Base-by-base conservation (phyloP, 2,329 filamentous ascomycete genomes). In the Dothideomycetidae sp. region DNA sequence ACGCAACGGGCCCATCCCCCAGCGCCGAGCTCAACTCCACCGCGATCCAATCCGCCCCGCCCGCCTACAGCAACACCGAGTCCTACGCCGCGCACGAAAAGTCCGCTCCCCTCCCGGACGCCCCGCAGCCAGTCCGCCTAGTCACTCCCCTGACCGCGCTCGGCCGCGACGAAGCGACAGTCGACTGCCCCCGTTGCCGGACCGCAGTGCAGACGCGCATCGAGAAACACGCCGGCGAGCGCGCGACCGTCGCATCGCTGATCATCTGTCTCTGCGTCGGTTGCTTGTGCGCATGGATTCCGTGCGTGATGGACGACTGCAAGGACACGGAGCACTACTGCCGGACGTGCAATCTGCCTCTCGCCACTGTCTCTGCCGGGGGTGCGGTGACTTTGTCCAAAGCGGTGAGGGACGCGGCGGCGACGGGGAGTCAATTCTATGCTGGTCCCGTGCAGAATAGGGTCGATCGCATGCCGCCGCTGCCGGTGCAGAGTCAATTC, bases 251-350 rank as follows among this genome's bases (percentile, higher is more conserved):
- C 36, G 31, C 29, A 30, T 38, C 36, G 12, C 18, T 38, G 29
- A 19, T 38, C 29, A 38, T 38, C 29, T 38, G 36, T 14, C 29
- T 38, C 5, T 38, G 36, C 36, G 36, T 38, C 18, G 36, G 36
- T n/a, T 38, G 36, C 28, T 30, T 38, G 14, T 38, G 36, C 30
- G 36, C 36, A 4, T 38, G 36, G 36, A 38, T 38, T 12, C 36
- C 36, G 3, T 38, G 36, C 29, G 36, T 38, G 29, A 38, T 38
- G 29, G 29, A 38, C 29, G 36, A 38, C 29, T 38, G 36, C 36
- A 38, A 38, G 36, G 36, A 38, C 17, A 29, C 31, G 3, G 36
- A 38, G 36, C 36, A 38, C 36, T 38, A 38, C 19, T 38, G 36
- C 36, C 16, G 28, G 16, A 29, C 30, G 12, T 38, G 36, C 18